phyloP scores from a whole-genome alignment of 352 stramenopile species.

The Globisporangium viniferum region DNA sequence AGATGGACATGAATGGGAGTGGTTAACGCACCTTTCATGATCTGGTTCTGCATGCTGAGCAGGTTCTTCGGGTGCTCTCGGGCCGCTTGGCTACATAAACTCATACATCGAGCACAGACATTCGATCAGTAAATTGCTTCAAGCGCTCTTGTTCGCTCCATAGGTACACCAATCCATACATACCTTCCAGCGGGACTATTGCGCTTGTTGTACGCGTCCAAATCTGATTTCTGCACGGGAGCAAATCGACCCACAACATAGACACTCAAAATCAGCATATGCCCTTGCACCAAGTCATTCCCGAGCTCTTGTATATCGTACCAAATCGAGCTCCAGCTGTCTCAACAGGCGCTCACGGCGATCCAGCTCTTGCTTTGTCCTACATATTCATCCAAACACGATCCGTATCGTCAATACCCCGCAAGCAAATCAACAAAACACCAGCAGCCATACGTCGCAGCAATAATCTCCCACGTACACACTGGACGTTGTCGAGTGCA shows the following conservation, averaged over 20 bases:
- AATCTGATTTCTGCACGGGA: conserved; percentile 49
- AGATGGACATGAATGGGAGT: neutral
- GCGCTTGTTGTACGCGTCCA: conserved; percentile 78
- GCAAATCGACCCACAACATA: neutral
- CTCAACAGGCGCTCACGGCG: conserved; percentile 60
- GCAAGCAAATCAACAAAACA: neutral
- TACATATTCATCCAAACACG: conserved; percentile 14
- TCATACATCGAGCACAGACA: neutral
- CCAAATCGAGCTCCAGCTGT: conserved; percentile 64
- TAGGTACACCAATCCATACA: neutral
- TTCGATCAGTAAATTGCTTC: conserved; percentile 1
- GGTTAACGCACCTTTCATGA: conserved; percentile 67
- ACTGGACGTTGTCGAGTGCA: conserved; percentile 34
- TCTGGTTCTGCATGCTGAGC: conserved; percentile 86
- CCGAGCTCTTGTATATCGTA: conserved; percentile 7
- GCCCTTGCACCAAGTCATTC: neutral
- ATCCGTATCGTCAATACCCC: neutral
- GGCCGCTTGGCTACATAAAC: conserved; percentile 19
- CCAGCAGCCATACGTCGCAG: neutral
- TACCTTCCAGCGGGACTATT: conserved; percentile 19
- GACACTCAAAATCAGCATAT: neutral
- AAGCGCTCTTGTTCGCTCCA: neutral
- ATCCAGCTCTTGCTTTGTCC: conserved; percentile 68
- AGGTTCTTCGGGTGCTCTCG: conserved; percentile 47
- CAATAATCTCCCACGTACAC: conserved; percentile 41